These are phyloP conservation scores for Mycena venus DNA, from an alignment of 768 basidiomycete genomes.

Conservation along the genomic window DNA sequence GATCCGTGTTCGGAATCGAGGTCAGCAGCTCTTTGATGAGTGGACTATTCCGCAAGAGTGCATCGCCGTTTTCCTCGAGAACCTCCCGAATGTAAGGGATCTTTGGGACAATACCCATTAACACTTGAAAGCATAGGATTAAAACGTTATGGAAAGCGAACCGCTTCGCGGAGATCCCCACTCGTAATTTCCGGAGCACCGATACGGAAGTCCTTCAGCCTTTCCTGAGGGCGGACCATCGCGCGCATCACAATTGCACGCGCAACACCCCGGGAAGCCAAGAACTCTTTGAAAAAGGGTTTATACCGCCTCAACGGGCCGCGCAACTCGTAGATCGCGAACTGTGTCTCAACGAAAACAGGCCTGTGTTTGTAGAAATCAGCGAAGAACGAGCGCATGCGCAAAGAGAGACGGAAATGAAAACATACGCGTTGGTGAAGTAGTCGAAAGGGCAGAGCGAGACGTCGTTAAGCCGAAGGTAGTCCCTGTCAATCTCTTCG, in stretches of 20 bases:
- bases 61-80: neutral
- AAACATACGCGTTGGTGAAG: conserved; percentile 64
- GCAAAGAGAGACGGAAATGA: conserved; percentile 16
- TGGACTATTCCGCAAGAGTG: neutral
- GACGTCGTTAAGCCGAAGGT: conserved; percentile 63
- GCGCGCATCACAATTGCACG: conserved; percentile 60
- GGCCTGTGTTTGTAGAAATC: conserved; percentile 60
- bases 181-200: conserved; percentile 43
- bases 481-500: conserved; percentile 37
- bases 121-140: neutral
- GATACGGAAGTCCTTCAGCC: conserved; percentile 51
- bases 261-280: conserved; percentile 62
- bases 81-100: conserved; percentile 21
- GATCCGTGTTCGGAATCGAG: neutral
- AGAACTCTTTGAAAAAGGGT: conserved; percentile 61
- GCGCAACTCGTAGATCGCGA: conserved; percentile 73
- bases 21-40: conserved; percentile 25
- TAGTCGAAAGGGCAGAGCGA: conserved; percentile 66
- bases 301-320: conserved; percentile 61
- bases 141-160: neutral
- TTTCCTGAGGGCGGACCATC: conserved; percentile 43
- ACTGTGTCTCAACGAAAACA: conserved; percentile 73
- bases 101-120: neutral
- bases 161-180: conserved; percentile 24
- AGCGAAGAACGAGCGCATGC: neutral